phyloP scores from a whole-genome alignment of 2,329 filamentous ascomycete species.

The Didymella glomerata region DNA sequence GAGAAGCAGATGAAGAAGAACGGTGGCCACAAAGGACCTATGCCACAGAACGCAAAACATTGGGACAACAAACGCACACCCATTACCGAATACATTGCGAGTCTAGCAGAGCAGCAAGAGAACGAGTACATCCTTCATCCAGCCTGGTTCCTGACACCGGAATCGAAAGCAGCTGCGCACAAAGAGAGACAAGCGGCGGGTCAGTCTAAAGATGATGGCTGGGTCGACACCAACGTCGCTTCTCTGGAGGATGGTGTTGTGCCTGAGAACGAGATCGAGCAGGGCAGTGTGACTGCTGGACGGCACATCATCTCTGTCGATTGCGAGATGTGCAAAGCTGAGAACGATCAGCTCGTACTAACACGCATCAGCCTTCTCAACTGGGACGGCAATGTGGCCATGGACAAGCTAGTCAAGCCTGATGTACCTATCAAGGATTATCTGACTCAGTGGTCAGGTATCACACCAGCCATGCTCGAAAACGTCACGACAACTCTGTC shows the following conservation, averaged over 20 bases:
- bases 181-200: slow-evolving; percentile 61
- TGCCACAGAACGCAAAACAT: slow-evolving; percentile 68
- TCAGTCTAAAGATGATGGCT: slow-evolving; percentile 68
- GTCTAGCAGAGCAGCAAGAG: slow-evolving; percentile 76
- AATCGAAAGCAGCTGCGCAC: slow-evolving; percentile 63
- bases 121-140: slow-evolving; percentile 89
- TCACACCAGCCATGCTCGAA: slow-evolving; percentile 84
- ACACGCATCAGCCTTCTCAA: slow-evolving; percentile 86
- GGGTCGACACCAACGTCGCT: slow-evolving; percentile 80
- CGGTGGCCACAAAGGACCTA: slow-evolving; percentile 56
- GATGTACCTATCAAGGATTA: slow-evolving; percentile 89
- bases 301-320: slow-evolving; percentile 83
- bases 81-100: slow-evolving; percentile 81
- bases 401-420: slow-evolving; percentile 94
- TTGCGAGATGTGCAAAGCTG: slow-evolving; percentile 97
- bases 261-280: slow-evolving; percentile 74
- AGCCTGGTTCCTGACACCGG: slow-evolving; percentile 68
- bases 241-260: slow-evolving; percentile 72
- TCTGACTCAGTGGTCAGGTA: slow-evolving; percentile 86
- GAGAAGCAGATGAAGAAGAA: slow-evolving; percentile 66
- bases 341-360: slow-evolving; percentile 79
- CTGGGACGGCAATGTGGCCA: slow-evolving; percentile 82
- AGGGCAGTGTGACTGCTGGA: slow-evolving; percentile 84
- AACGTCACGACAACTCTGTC: slow-evolving; percentile 81
- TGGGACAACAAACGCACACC: slow-evolving; percentile 80